Conservation (phyloP, 345 rosid species). For the Lenwebbia sp. region DNA sequence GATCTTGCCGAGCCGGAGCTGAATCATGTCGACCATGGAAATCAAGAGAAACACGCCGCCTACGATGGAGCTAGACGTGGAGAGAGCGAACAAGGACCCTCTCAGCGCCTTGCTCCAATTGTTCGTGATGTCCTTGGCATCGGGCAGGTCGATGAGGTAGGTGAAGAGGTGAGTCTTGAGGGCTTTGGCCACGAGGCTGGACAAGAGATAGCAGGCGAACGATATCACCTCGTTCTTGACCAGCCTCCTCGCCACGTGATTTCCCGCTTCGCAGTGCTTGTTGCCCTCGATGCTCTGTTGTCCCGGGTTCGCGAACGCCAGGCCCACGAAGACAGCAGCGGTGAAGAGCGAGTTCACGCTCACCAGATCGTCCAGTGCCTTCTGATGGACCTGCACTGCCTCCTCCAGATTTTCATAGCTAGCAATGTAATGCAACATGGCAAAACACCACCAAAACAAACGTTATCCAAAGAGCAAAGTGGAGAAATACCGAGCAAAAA, state of each 20-base stretch:
- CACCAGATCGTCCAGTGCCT: slow-evolving; percentile 24
- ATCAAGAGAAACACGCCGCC: background rate
- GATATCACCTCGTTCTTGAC: slow-evolving; percentile 20
- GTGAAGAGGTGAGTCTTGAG: slow-evolving; percentile 13
- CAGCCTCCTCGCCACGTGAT: background rate
- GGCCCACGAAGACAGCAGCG: slow-evolving; percentile 20
- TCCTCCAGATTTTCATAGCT: background rate
- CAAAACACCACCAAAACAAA: background rate
- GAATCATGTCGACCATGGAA: background rate
- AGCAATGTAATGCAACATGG: background rate
- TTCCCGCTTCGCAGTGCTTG: slow-evolving; percentile 4
- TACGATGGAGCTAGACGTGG: background rate
- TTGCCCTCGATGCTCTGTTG: slow-evolving; percentile 12
- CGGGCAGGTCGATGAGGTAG: background rate
- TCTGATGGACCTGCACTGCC: background rate
- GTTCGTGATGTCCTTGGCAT: fast-evolving
- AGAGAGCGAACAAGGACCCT: background rate
- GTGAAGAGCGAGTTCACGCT: slow-evolving; percentile 29
- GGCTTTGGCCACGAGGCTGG: slow-evolving; percentile 27
- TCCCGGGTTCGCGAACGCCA: slow-evolving; percentile 6
- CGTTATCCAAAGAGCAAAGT: background rate
- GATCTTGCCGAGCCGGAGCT: background rate
- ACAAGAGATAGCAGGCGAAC: slow-evolving; percentile 19
- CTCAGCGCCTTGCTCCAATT: background rate
- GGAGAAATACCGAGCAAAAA: background rate